Evolutionary conservation across 495 filamentous ascomycete genomes (phyloP), one percentile per base, ranked within the genome.

Genomic region (Glonium stellatum): DNA sequence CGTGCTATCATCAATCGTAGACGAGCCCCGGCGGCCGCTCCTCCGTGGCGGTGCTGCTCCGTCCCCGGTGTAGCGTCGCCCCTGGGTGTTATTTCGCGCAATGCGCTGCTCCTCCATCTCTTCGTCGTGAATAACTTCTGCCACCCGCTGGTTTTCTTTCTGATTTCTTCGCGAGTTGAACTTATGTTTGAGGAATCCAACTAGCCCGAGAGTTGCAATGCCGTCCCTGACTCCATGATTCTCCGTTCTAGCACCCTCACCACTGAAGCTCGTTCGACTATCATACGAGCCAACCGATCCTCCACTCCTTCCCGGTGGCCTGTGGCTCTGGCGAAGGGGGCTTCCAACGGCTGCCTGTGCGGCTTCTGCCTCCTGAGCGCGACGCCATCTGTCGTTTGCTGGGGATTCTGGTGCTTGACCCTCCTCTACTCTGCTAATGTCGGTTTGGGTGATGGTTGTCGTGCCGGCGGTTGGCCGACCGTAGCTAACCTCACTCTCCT

Each of bases 131-230:
- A 88, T 76, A 2, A n/a, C n/a, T n/a, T 81, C 79, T 35, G 84
- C 82, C 15, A 88, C 53, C n/a, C 85, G 78, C 15, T 77, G 80
- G 44, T 89, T 78, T 54, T 89, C 85, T 64, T 82, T 84, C 49
- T 78, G 75, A 15, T 82, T 81, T 61, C 78, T 80, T 11, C 81
- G 76, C 49, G 81, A 81, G 37, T 79, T 84, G 65, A 86, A 83
- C 65, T 84, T 77, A 68, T 84, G 87, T 71, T 84, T 71, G 73
- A 82, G 71, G 63, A 89, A 72, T 68, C 87, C 75, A 76, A 80
- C 72, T 8, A 80, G 79, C 11, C 90, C 90, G 5, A 89, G 74
- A 1, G 82, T 83, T 35, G 85, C 81, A 27, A 93, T 62, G 0
- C 84, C 84, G 67, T 90, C 83, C 21, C 79, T 78, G 4, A 81